These are phyloP conservation scores for Taphrina pruni DNA, from an alignment of 1,139 yeast genomes.

Conservation along the genomic window DNA sequence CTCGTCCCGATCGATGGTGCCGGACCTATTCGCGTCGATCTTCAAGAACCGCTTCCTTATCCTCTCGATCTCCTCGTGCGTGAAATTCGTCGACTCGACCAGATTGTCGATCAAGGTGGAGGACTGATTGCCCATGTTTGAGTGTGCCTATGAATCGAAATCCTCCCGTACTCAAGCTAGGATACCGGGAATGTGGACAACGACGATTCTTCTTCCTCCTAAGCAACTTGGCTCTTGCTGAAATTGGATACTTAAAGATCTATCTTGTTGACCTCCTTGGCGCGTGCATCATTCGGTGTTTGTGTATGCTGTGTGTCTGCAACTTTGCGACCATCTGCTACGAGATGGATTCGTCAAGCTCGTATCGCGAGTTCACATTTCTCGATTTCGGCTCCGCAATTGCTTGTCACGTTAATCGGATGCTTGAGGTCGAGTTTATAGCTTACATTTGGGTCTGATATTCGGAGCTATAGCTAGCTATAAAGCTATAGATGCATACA, in stretches of 20 bases:
- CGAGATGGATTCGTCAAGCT: neutral
- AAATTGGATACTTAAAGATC: neutral
- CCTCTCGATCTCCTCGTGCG: slow-evolving; percentile 88
- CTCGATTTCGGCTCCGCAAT: neutral
- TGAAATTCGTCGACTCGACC: slow-evolving; percentile 53
- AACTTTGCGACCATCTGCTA: neutral
- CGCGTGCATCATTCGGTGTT: neutral
- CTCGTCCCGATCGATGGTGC: slow-evolving; percentile 88
- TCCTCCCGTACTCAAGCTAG: too few relatives aligned
- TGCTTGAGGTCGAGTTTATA: too few relatives aligned
- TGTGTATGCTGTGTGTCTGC: neutral
- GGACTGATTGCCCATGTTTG: slow-evolving; percentile 39
- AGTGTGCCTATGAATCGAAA: too few relatives aligned
- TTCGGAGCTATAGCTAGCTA: too few relatives aligned
- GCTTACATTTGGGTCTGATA: too few relatives aligned
- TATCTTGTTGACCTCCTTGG: too few relatives aligned
- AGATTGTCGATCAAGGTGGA: slow-evolving; percentile 40
- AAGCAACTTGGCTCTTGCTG: neutral
- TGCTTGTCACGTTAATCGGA: neutral
- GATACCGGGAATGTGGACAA: neutral
- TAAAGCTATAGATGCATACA: too few relatives aligned
- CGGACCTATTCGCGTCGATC: slow-evolving; percentile 88
- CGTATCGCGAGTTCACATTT: neutral
- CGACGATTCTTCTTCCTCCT: neutral
- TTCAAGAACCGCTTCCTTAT: slow-evolving; percentile 92